Base-by-base conservation (phyloP, 495 filamentous ascomycete species). In the Neurospora sp. region DNA sequence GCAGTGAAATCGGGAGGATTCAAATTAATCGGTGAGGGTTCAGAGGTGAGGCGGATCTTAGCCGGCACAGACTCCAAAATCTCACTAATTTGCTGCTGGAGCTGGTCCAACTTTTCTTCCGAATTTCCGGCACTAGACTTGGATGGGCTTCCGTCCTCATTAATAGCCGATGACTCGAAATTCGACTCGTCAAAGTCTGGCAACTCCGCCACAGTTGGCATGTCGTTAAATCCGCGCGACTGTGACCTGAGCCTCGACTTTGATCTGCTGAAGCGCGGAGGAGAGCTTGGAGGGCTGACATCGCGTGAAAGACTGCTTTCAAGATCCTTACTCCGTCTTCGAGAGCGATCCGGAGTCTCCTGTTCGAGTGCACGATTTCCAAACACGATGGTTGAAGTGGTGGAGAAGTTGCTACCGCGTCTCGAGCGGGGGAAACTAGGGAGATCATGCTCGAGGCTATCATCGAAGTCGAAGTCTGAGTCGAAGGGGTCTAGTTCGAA, bases 41-140 rank as follows among this genome's bases (percentile, higher is more conserved):
- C 86, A 20, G 89, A 87, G 7, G 88, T 89, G 42, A 98, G 87
- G 62, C 90, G 90, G 74, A 99, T 96, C 44, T 88, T 89, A 20
- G 92, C 90, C 41, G 94, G 93, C 39, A 99, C 90, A 11, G 87
- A 90, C 66, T 91, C 89, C 10, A 99, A 86, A 69, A 99, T 92
- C 23, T 92, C 90, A 79, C 88, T 92, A 69, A 99, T 94, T 75
- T 95, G 93, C 71, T 92, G 89, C 77, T 97, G 93, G 5, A 99
- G 86, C 44, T 92, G 89, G 73, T 92, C 90, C 14, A 66, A 8
- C 27, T 66, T 66, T 66, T 18, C 54, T 46, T 91, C 89, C 10
- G 80, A 75, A 79, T 76, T 77, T 72, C 77, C 79, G 76, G 82
- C 74, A 40, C 79, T 76, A 72, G 72, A 71, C 72, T 83, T 76